Base-by-base conservation (phyloP, 2,329 filamentous ascomycete species). In the Colletotrichum sp. region DNA sequence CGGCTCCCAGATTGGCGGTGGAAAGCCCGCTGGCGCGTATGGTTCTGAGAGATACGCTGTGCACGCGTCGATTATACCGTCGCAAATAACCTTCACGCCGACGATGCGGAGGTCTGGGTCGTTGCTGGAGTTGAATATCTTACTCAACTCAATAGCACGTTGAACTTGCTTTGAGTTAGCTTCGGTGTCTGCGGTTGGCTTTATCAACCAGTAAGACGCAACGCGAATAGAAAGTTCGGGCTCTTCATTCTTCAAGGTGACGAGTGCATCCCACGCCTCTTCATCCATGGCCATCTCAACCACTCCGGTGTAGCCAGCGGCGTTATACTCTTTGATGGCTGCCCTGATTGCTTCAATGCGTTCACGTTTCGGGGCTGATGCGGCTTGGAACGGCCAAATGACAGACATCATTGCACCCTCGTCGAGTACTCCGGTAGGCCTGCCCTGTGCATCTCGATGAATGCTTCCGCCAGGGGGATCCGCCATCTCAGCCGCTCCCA, bases 21-120 rank as follows among this genome's bases (percentile, higher is more conserved):
- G 83, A 13, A 85, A 83, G 8, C 84, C 80, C 2, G 85, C 87
- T 76, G 88, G 88, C 6, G 87, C 85, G 79, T 93, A 93, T 0
- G 92, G 91, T 79, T 92, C 88, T 2, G 86, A 85, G 3, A 94
- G 82, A 0, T 89, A 90, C 0, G 92, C 92, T 2, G 92, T 93
- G 81, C 92, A 94, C 0, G 90, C 90, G 77, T 94, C 92, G 48
- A 94, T 87, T 43, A 92, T 90, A 13, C 92, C 92, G 75, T 94
- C 92, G 78, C 89, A 90, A 52, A 94, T 92, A 27, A 93, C 82
- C 80, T 94, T 94, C 81, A 93, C 88, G 6, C 92, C 92, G 0
- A 91, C 88, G 10, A 94, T 81, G 22, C 89, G 88, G 71, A 87
- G 79, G 69, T 87, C 82, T 1, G 85, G 85, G 25, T 79, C 83